Base-by-base conservation (phyloP, 83 land plant species). In the Isoetes engelmannii region DNA sequence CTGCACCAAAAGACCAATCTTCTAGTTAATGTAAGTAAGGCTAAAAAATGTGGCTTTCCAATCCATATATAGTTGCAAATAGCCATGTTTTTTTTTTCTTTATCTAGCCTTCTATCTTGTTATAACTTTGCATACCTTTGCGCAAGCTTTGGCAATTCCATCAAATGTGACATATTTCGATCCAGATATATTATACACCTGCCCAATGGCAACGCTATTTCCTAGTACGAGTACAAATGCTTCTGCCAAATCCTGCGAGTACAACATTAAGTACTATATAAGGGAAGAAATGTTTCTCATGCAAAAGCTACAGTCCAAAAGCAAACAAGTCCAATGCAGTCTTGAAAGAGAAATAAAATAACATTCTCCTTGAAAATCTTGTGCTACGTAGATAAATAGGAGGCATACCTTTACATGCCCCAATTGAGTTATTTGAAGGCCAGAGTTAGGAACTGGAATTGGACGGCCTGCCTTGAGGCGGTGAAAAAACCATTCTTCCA, bases 401-500 rank as follows among this genome's bases (percentile, higher is more conserved):
- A 15, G 0, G 0, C 8, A 9, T 45, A 93, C 99, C 97, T 95
- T 91, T n/a, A 95, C 97, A 79, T 95, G 99, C 21, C 99, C 99
- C 45, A 95, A 91, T 66, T 95, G 97, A 42, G 94, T 95, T 6
- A 95, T 83, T 73, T 95, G 99, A 48, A 85, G 44, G 21, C 97
- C 99, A 6, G 97, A 84, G 63, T 67, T 77, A 51, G 99, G 99
- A 41, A 95, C 79, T 46, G 99, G 99, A 71, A 95, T 91, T 37
- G 99, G 97, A 13, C 97, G 83, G 48, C 97, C 91, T 1, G 88
- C 99, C 80, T 95, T 87, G 63, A 95, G 79, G 0, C 99, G 83
- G 73, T 95, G 97, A 80, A 91, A 95, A 84, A 95, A 95, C 99
- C 99, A 95, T 65, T 91, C 99, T 69, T 95, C 99, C 28, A 95